Evolutionary conservation across 2,329 filamentous ascomycete genomes (phyloP), one percentile per base, ranked within the genome.

Genomic region (Curvularia eragrostidis): DNA sequence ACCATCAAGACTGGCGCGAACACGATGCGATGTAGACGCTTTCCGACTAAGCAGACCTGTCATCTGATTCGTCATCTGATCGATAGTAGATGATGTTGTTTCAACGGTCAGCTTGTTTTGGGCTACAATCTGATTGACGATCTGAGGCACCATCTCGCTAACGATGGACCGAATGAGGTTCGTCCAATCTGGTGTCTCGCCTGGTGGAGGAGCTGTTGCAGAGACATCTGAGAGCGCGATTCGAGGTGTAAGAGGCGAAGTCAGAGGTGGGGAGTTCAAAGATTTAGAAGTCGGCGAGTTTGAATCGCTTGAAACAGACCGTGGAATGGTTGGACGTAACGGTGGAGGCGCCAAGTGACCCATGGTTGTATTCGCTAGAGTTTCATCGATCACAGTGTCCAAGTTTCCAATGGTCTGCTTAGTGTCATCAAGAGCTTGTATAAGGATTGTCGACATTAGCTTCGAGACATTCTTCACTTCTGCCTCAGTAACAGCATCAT

Each of bases 121-220:
- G 12, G 66, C 51, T 8, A 74, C 56, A 2, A 75, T 64, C 42
- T 73, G 71, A 21, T 70, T 68, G 1, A 75, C 69, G 34, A 75
- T 72, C 32, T 75, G 68, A 21, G 71, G 71, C 5, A 75, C 71
- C 64, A 74, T 69, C 38, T 75, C 72, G 46, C 65, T 69, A 4
- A 75, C 70, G 43, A 75, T 75, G 1, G 68, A 69, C 3, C 70
- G 64, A 24, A 75, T 71, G 32, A 75, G 66, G 39, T 48, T 65
- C 26, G 57, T 64, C 71, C 67, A 72, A 52, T 75, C 72, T 3
- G 68, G 66, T 12, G 56, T 57, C 13, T 56, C 65, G 8, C 54
- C 8, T 24, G 55, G 19, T 23, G 50, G 15, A 12, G 59, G 34
- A 18, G 47, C 23, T 13, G 54, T 18, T 23, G 54, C 51, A 6